Evolutionary conservation across 164 flowering plant genomes (phyloP).

Genomic region (Chimonanthus praecox): DNA sequence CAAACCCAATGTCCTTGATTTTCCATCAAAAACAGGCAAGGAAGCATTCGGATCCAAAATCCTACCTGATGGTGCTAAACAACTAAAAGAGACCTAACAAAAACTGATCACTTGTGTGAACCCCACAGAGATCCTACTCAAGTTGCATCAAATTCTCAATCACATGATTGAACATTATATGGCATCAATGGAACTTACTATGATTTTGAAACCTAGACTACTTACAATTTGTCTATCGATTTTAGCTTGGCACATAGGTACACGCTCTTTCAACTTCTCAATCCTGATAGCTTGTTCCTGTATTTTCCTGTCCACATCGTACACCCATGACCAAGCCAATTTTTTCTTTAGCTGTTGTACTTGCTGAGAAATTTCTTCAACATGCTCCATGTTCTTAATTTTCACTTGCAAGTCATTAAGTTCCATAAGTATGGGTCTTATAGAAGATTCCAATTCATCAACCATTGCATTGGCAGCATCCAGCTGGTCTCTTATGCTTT

Average conservation of each 20-base stretch:
- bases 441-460: constrained; percentile 51
- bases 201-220: background rate
- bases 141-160: too few relatives aligned
- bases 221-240: constrained; percentile 62
- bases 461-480: constrained; percentile 46
- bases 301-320: constrained; percentile 56
- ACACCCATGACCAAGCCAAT: constrained; percentile 93
- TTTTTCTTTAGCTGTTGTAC: constrained; percentile 57
- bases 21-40: too few relatives aligned
- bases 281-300: constrained; percentile 41
- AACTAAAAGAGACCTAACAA: too few relatives aligned
- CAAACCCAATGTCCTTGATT: too few relatives aligned
- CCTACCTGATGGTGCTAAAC: too few relatives aligned
- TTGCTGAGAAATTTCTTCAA: constrained; percentile 76
- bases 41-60: too few relatives aligned
- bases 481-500: constrained; percentile 36
- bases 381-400: constrained; percentile 77
- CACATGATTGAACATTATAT: too few relatives aligned
- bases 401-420: constrained; percentile 62
- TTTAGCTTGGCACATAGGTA: constrained; percentile 70
- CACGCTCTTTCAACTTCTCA: constrained; percentile 60
- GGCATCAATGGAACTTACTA: too few relatives aligned
- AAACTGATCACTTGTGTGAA: too few relatives aligned
- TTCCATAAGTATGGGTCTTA: constrained; percentile 63
- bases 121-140: too few relatives aligned